Base-by-base conservation (phyloP, 345 rosid genomes). In the Hevea brasiliensis region DNA sequence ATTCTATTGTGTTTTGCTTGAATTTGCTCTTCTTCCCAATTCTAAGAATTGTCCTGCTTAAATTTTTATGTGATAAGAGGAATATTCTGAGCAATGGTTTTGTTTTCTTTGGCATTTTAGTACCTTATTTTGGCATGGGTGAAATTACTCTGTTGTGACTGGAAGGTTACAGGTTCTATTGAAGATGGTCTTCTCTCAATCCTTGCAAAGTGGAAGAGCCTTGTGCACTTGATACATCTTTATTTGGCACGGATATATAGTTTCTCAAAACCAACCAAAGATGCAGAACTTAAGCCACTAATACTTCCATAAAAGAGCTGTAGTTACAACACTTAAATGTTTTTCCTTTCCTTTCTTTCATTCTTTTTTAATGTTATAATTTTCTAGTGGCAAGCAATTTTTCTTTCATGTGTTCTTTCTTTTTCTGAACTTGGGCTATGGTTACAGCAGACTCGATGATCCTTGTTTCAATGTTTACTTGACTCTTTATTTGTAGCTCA, bases 401-500 rank as follows among this genome's bases (percentile, higher is more conserved):
- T 21, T 18, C 51, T 64, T 63, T 64, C 14, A 42, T 29, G 20
- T 42, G 10, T 7, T 8, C 67, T 41, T 61, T 13, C 26, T 63
- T 27, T 64, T 9, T 64, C 12, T 42, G 53, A 42, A 13, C 45
- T 50, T 15, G 14, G 54, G 9, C 42, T 35, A 10, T 1, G 18
- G 13, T n/a, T 24, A 3, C 5, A 14, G 21, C 32, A 18, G 20
- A 65, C 50, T 75, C 63, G 41, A 11, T 50, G 40, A 61, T 42
- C 63, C 7, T 51, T 71, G 1, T 32, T 18, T 61, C 32, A 44
- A 63, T 58, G 13, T 79, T 80, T 79, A 37, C 84, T 81, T 84
- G 80, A 73, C 81, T 74, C 56, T 72, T 32, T 3, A 23, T 42
- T 56, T 80, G 62, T 70, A 95, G 98, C 94, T 92, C 92, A 48